phyloP scores from a whole-genome alignment of 2,329 filamentous ascomycete genomes.

The Aspergillus japonicus region DNA sequence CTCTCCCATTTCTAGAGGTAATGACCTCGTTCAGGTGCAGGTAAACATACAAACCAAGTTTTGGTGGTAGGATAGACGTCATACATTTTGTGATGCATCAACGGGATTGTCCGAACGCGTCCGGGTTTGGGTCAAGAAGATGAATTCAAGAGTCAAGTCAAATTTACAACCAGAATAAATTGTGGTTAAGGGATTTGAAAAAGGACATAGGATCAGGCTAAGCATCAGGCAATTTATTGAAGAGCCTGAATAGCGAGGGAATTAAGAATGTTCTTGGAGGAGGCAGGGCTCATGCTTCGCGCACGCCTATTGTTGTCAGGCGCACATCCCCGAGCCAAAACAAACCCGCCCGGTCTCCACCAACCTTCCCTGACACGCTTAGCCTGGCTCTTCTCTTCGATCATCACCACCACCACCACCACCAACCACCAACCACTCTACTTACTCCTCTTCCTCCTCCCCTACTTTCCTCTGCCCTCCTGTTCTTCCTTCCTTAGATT shows the following conservation, averaged over 20 bases:
- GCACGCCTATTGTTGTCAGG: constrained; percentile 37
- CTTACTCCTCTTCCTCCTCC: constrained; percentile 6
- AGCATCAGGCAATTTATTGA: background rate
- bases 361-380: constrained; percentile 31
- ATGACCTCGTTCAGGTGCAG: background rate
- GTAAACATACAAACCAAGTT: background rate
- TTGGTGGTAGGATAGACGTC: background rate
- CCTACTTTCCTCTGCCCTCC: constrained; percentile 4
- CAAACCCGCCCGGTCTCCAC: constrained; percentile 34
- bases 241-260: background rate
- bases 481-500: constrained; percentile 2
- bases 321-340: constrained; percentile 35
- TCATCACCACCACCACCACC: constrained; percentile 11
- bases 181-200: too few relatives aligned
- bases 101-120: background rate
- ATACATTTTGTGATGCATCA: background rate
- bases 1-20: background rate
- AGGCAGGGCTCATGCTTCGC: constrained; percentile 35
- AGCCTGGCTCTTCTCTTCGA: constrained; percentile 18
- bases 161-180: too few relatives aligned
- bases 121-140: background rate
- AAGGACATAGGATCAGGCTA: too few relatives aligned
- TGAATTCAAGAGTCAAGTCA: too few relatives aligned
- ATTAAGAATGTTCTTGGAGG: constrained; percentile 23
- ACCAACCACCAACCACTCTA: constrained; percentile 6